Base-by-base conservation (phyloP, 768 basidiomycete species). In the Naganishia vishniacii region DNA sequence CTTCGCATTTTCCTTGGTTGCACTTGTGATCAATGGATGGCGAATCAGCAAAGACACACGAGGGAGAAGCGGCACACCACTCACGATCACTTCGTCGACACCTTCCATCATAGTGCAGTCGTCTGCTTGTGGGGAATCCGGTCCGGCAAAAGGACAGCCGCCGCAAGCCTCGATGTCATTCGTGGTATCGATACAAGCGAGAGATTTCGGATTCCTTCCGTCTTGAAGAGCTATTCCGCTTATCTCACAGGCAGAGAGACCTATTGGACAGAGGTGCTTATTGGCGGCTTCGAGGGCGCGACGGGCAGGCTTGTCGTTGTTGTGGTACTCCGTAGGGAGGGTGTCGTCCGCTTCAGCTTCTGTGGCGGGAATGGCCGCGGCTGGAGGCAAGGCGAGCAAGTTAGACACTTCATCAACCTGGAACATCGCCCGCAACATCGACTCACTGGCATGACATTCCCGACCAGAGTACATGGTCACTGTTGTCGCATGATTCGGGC, bases 81-180 rank as follows among this genome's bases (percentile, higher is more conserved):
- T 56, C 37, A 56, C 53, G 26, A 15, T 40, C 13, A 56, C 34
- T 40, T 41, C 53, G 25, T 56, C 53, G 3, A 56, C 31, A 0
- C 53, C 53, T 56, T 56, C 34, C 53, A 56, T 56, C 5, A 23
- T 25, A 16, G 53, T 56, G 15, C 53, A 56, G n/a, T 56, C 53
- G 3, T 23, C 11, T 37, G 34, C 53, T 15, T 23, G 34, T 12
- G 53, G 23, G 11, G 37, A 15, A 41, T 37, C 34, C 5, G 34
- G 20, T 25, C 32, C 37, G 5, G 53, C 28, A 20, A 25, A 41
- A 4, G 31, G 31, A 56, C 53, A 56, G 13, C 53, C 53, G 4
- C 53, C 53, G 23, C 53, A 56, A 4, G 37, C 23, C 32, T 56
- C 53, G 20, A 56, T 56, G 13, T 40, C 23, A 23, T 40, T 56